A percentile compares a stretch with the other conserved stretches of the same genome.
These are phyloP conservation scores for Pinus albicaulis DNA, from an alignment of 75 land plant species.

Conservation along the genomic window DNA sequence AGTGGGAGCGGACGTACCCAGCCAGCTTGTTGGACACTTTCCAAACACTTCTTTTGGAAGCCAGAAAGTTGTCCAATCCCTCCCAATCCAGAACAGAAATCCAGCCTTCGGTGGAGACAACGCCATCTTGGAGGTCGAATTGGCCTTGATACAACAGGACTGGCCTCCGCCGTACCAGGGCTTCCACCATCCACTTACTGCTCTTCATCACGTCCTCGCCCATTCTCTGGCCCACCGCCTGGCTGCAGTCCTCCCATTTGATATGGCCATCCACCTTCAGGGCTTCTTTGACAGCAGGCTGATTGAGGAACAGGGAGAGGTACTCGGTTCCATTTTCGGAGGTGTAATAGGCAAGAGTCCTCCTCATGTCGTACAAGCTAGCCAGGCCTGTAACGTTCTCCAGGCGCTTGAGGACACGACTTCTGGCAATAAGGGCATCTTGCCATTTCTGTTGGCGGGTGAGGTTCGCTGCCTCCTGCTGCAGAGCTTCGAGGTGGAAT, in stretches of 20 bases:
- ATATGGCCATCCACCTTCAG: slow-evolving; percentile 32
- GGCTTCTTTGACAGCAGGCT: slow-evolving; percentile 40
- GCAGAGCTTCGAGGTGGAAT: background rate
- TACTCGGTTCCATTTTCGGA: background rate
- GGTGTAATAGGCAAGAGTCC: slow-evolving; percentile 7
- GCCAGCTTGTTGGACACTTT: background rate
- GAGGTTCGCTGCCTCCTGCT: background rate
- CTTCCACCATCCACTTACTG: background rate
- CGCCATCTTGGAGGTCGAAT: slow-evolving; percentile 67
- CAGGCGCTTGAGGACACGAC: slow-evolving; percentile 20
- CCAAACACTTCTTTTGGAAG: slow-evolving; percentile 67
- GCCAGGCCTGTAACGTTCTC: background rate
- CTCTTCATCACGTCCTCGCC: slow-evolving; percentile 79
- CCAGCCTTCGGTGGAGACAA: slow-evolving; percentile 71
- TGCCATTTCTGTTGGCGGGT: slow-evolving; percentile 37
- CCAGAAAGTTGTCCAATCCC: slow-evolving; percentile 17
- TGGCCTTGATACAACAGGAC: slow-evolving; percentile 54
- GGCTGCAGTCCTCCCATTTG: slow-evolving; percentile 38
- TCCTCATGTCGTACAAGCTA: no score
- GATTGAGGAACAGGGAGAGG: background rate
- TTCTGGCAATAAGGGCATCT: slow-evolving; percentile 43
- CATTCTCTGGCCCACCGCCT: slow-evolving; percentile 34
- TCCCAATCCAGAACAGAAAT: slow-evolving; percentile 33
- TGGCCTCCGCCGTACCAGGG: no score
- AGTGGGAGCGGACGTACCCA: no score